Base-by-base conservation (phyloP, 768 basidiomycete species). In the Phaeotremella fagi region DNA sequence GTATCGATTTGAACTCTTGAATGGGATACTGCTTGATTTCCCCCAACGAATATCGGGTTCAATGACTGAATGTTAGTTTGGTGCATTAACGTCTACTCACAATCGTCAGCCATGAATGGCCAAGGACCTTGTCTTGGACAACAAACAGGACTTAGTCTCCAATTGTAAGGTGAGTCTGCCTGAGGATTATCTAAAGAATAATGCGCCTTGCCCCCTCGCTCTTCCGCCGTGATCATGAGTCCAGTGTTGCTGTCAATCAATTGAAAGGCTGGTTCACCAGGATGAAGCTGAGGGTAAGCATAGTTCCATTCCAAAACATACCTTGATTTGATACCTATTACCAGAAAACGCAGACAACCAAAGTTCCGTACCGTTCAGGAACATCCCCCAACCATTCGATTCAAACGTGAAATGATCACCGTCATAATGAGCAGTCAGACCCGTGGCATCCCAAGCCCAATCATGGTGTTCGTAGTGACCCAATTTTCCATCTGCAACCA, bases 121-220 rank as follows among this genome's bases (percentile, higher is more conserved):
- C 50, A 52, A 24, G 50, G 55, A 23, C 18, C 48, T 44, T 20
- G 45, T 35, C 49, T 33, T n/a, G 41, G 60, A 47, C 51, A 58
- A 45, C 49, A 54, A 35, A 29, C 42, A 4, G 48, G 66, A 53
- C 23, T 63, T 56, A 33, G 57, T 43, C 9, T 64, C 46, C 22
- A 60, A 24, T n/a, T 64, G 50, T 38, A 54, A 52, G 12, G 64
- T 38, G 24, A 47, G 22, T 11, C 54, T 37, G 33, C 43, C 45
- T 25, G 50, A 43, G 46, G 24, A 7, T 29, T 36, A 43, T 25
- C 55, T 29, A 48, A 29, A 6, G 36, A 31, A 31, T 49, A 35
- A 7, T 44, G 55, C 11, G 48, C 25, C 37, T 52, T 50, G 26
- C 53, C 61, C n/a, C 52, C 54, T 22, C 57, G 35, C 45, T 63